Evolutionary conservation across 176 grass and related monocot genomes (phyloP), one percentile per base, ranked within the genome.

Genomic region (Triticum dicoccoides): DNA sequence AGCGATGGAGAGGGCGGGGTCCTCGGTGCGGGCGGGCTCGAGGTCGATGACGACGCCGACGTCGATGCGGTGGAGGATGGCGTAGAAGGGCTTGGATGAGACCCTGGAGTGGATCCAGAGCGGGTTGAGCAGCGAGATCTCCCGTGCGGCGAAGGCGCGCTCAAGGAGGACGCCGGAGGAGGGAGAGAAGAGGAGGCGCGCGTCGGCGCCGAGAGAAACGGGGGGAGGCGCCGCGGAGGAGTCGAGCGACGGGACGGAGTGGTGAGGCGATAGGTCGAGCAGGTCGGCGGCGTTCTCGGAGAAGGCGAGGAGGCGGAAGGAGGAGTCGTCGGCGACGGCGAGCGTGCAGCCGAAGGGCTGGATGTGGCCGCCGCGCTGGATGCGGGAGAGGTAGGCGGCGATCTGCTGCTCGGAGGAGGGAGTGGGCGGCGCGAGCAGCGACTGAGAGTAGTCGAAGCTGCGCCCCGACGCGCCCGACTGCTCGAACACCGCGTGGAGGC

Each of bases 381-480:
- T 99, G 91, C 82, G 93, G 20, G 97, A 99, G 63, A 99, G 89
- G 84, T 99, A 99, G 4, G 92, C 94, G 10, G 94, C 91, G 89
- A 99, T 99, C 94, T 96, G 97, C 85, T 96, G 92, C 88, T 96
- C 94, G 23, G 92, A 83, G 49, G 84, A 88, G 20, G 88, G 87
- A 32, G 89, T 92, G 78, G 92, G 79, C 51, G 94, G 80, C 20
- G 85, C 84, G n/a, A 83, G 90, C 78, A 96, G 72, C 73, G 97
- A 94, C 85, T 96, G 92, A 20, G 97, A 96, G 87, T 99, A 99
- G 85, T 99, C 90, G 84, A 99, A 99, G 83, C 92, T 96, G 61
- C 79, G 75, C 11, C 97, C 94, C 10, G 90, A 93, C 66, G 95
- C 92, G n/a, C 97, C 90, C 66, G 97, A 96, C 79, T 94, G 92